Evolutionary conservation across 208 protist genomes (phyloP), one percentile per base, ranked within the genome.

Genomic region (Trypanosoma scelopori): DNA sequence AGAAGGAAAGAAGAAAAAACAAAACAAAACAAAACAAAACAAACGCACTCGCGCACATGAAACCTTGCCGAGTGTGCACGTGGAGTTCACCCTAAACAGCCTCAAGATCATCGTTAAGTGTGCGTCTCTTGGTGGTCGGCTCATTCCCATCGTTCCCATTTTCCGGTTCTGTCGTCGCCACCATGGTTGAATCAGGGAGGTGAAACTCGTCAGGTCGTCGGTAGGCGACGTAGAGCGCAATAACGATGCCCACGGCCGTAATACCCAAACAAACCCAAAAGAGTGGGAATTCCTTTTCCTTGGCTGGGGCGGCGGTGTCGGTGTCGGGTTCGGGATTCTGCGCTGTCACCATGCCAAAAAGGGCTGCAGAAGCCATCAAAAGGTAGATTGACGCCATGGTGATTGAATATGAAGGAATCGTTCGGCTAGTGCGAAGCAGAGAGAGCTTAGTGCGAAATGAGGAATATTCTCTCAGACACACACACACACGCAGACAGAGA

Each of bases 211-310:
- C 76, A 13, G 76, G 76, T 35, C 71, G 69, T 39, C 70, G 70
- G 23, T 72, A 63, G 13, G 76, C 76, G 53, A 82, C 64, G 35
- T 72, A 68, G 3, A 82, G 43, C 1, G 71, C 67, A 32, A 77
- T 64, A 28, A 55, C 46, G 52, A 77, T 51, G 16, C 70, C 76
- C 23, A 78, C 66, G 12, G 77, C 28, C 1, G 70, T 82, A 45
- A 77, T 65, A 15, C 64, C 71, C n/a, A 82, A 49, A 57, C 76
- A 82, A 18, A 82, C 62, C 76, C 76, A 82, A 32, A 66, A 53
- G 46, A 82, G 67, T 9, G 70, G 76, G 30, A 82, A 79, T 51
- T 73, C 67, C 27, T 71, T 68, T 52, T 64, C 13, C 20, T 52
- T 20, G 12, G 52, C 25, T 30, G 35, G 39, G 41, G 32, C 5